Percentiles rank a stretch among this genome's conserved stretches.
These are phyloP conservation scores for Isabelozyma rhagii DNA, from an alignment of 805 yeast genomes.

Conservation along the genomic window DNA sequence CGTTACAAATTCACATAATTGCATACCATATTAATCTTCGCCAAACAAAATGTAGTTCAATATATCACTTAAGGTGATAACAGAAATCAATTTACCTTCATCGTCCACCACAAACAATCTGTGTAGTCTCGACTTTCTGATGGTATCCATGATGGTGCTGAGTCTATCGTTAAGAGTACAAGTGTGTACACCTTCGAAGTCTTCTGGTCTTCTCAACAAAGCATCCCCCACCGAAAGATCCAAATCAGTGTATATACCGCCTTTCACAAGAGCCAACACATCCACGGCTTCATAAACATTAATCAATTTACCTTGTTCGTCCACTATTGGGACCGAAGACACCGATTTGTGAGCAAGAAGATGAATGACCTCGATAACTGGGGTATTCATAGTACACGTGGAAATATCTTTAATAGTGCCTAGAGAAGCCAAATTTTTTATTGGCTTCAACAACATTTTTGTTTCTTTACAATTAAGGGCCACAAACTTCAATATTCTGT, in stretches of 20 bases:
- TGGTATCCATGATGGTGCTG: slow-evolving; percentile 88
- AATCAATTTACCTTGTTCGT: slow-evolving; percentile 61
- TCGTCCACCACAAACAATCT: slow-evolving; percentile 89
- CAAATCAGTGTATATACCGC: slow-evolving; percentile 89
- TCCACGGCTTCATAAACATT: slow-evolving; percentile 97
- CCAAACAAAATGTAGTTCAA: slow-evolving; percentile 76
- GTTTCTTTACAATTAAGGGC: slow-evolving; percentile 96
- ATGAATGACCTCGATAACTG: slow-evolving; percentile 90
- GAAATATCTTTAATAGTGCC: slow-evolving; percentile 52
- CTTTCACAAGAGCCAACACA: slow-evolving; percentile 86
- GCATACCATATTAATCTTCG: slow-evolving; percentile 26
- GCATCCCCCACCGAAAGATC: slow-evolving; percentile 95
- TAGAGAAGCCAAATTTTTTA: slow-evolving; percentile 67
- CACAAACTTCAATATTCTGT: slow-evolving; percentile 91
- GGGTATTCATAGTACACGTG: slow-evolving; percentile 84
- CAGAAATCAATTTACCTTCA: slow-evolving; percentile 73
- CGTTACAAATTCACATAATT: background rate
- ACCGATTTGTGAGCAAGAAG: slow-evolving; percentile 75
- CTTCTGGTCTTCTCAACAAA: slow-evolving; percentile 86
- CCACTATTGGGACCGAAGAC: slow-evolving; percentile 90
- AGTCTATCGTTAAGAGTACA: slow-evolving; percentile 85
- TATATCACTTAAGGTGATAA: slow-evolving; percentile 88
- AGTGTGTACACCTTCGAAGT: slow-evolving; percentile 96
- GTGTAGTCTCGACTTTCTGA: slow-evolving; percentile 86
- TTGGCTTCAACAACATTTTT: slow-evolving; percentile 71